Evolutionary conservation across 1,284 basidiomycete species (phyloP).

Genomic region (Mycena citricolor): DNA sequence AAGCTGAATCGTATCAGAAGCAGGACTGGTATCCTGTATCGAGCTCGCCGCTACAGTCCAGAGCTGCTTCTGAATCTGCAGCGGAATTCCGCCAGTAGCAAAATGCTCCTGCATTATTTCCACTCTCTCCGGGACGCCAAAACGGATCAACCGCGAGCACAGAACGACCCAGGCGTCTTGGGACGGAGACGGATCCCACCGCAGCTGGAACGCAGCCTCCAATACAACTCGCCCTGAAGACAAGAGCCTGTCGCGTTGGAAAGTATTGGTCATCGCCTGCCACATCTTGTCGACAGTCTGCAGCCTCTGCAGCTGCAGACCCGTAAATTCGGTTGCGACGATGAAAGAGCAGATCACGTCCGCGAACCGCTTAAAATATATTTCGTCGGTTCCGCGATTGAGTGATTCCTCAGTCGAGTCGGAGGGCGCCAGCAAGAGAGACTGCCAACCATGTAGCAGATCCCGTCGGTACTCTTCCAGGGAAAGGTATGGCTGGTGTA

Average conservation of each 20-base stretch:
- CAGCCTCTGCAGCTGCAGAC: conserved; percentile 37
- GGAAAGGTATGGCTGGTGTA: conserved; percentile 2
- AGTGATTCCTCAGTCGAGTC: conserved; percentile 40
- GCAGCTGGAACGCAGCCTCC: conserved; percentile 38
- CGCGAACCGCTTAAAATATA: conserved; percentile 35
- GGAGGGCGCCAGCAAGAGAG: conserved; percentile 49
- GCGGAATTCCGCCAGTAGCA: conserved; percentile 28
- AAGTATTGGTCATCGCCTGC: conserved; percentile 48
- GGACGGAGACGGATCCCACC: conserved; percentile 39
- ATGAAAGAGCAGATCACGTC: conserved; percentile 35
- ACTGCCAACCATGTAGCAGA: conserved; percentile 46
- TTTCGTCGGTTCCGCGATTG: conserved; percentile 35
- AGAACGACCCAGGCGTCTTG: conserved; percentile 44
- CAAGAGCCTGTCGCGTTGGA: conserved; percentile 38
- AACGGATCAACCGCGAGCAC: conserved; percentile 43
- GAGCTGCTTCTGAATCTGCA: conserved; percentile 34
- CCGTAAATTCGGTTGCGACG: conserved; percentile 23
- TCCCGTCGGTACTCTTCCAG: conserved; percentile 31
- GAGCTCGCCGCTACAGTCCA: conserved; percentile 35
- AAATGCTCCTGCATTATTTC: conserved; percentile 30
- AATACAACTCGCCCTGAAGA: conserved; percentile 45
- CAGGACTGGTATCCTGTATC: conserved; percentile 21
- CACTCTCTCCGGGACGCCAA: conserved; percentile 33
- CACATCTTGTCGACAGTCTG: conserved; percentile 44
- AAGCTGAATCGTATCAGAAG: conserved; percentile 39